Evolutionary conservation across 148 eudicot species (phyloP).

Genomic region (Heliamphora exappendiculata): DNA sequence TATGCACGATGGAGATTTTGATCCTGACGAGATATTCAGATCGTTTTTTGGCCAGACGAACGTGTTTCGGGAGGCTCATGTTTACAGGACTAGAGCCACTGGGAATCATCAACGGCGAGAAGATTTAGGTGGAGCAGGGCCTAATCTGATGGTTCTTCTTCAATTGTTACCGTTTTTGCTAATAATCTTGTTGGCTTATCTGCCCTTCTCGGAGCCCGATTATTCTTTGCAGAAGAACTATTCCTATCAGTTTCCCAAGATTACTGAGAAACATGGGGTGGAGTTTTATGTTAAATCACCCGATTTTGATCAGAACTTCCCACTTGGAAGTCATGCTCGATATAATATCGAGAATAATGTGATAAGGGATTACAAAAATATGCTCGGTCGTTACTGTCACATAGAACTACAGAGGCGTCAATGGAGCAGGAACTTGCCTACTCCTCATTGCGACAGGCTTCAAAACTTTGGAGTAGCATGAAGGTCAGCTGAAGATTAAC

Average conservation of each 20-base stretch:
- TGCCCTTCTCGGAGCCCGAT: slow-evolving; percentile 90
- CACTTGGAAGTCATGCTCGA: slow-evolving; percentile 60
- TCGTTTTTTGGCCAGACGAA: slow-evolving; percentile 79
- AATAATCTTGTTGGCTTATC: slow-evolving; percentile 73
- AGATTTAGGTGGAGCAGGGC: slow-evolving; percentile 45
- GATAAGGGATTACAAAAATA: slow-evolving; percentile 72
- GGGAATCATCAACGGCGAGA: slow-evolving; percentile 55
- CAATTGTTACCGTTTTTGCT: slow-evolving; percentile 76
- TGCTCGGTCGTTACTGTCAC: slow-evolving; percentile 87
- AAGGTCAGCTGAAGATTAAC: slow-evolving; percentile 40
- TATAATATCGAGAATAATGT: slow-evolving; percentile 59
- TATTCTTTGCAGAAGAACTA: slow-evolving; percentile 84
- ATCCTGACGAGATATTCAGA: slow-evolving; percentile 92
- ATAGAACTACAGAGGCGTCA: slow-evolving; percentile 91
- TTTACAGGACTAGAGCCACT: slow-evolving; percentile 60
- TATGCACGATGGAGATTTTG: slow-evolving; percentile 62
- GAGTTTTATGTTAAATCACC: slow-evolving; percentile 68
- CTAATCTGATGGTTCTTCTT: slow-evolving; percentile 62
- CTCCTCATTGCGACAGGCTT: slow-evolving; percentile 88
- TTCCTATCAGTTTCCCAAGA: slow-evolving; percentile 53
- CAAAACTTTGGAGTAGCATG: slow-evolving; percentile 56
- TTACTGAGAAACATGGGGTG: slow-evolving; percentile 61
- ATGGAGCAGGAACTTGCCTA: slow-evolving; percentile 84
- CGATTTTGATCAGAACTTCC: slow-evolving; percentile 74
- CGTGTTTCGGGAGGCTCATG: slow-evolving; percentile 47